Evolutionary conservation across 2,329 filamentous ascomycete genomes (phyloP), one percentile per base, ranked within the genome.

Genomic region (Alternaria burnsii): DNA sequence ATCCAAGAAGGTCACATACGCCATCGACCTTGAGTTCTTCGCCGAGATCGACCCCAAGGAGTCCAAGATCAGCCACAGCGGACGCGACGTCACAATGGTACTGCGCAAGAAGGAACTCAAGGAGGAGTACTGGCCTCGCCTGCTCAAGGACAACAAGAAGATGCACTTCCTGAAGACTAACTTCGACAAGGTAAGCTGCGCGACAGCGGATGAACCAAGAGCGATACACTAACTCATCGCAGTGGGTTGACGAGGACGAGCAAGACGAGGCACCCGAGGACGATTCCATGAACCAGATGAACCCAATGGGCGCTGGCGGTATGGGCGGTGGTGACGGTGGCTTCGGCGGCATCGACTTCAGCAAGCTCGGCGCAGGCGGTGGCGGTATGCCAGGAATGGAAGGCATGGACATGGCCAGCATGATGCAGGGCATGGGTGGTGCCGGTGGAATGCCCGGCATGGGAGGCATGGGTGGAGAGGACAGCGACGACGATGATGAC

Each of bases 171-270:
- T 99, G 76, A 97, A 97, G 90, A 98, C 95, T 68, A 91, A 99
- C 84, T 99, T 99, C 74, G 94, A 97, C 85, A 97, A 97, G 91
- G 88, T 90, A 79, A 62, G 85, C 71, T 12, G n/a, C 3, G 8
- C 34, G 41, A 18, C 20, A 28, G 11, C 4, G 10, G 8, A 24
- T 14, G 14, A 1, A 34, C 0, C 4, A 32, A 12, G 22, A 30
- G 24, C 20, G 44, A 5, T n/a, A 18, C n/a, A 41, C 72, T 78
- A 71, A 79, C 61, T 32, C 16, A 41, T 57, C 62, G 20, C 41
- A 89, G 88, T 97, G 94, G 94, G 92, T 97, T 75, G 94, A 97
- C 72, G 93, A 97, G 88, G 94, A 99, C 78, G 95, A 99, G 87
- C 95, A 99, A 85, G 91, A 98, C 77, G 93, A 93, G 81, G 90